phyloP scores from a whole-genome alignment of 176 grass and related monocot species.

The Zea luxurians region DNA sequence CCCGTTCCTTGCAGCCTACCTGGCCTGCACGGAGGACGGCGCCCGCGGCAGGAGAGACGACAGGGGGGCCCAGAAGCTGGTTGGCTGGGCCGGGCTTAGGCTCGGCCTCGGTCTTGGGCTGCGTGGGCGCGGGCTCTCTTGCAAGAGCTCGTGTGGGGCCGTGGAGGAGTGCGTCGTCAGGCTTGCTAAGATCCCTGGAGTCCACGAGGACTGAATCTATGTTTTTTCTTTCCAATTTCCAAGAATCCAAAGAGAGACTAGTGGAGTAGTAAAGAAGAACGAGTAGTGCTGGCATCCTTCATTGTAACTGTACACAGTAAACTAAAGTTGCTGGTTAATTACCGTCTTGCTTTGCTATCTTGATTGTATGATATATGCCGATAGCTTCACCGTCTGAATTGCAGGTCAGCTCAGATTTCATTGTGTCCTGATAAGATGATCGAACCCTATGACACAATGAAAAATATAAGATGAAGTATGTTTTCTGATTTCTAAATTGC shows the following conservation, averaged over 20 bases:
- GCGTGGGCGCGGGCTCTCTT: conserved; percentile 43
- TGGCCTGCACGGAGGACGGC: conserved; percentile 57
- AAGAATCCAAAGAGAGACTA: no score
- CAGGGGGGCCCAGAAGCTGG: conserved; percentile 5
- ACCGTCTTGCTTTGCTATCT: no score
- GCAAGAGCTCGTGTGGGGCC: conserved; percentile 44
- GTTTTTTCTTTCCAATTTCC: not conserved
- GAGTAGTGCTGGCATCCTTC: no score
- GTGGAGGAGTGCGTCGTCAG: conserved; percentile 46
- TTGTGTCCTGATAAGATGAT: no score
- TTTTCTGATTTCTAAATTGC: no score
- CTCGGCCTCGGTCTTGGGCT: conserved; percentile 16
- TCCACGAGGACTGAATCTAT: not conserved
- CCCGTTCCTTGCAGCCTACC: conserved; percentile 74
- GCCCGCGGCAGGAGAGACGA: not conserved
- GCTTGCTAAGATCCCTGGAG: conserved; percentile 15
- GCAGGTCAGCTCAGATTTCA: no score
- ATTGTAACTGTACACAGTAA: no score
- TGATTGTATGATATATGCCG: no score
- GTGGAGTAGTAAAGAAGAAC: not conserved
- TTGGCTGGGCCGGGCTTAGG: conserved; percentile 33
- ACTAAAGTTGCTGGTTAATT: no score
- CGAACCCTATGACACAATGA: no score
- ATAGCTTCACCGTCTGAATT: no score
- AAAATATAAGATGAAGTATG: no score